phyloP scores from a whole-genome alignment of 306 rosid genomes.

The Prunus salicina region DNA sequence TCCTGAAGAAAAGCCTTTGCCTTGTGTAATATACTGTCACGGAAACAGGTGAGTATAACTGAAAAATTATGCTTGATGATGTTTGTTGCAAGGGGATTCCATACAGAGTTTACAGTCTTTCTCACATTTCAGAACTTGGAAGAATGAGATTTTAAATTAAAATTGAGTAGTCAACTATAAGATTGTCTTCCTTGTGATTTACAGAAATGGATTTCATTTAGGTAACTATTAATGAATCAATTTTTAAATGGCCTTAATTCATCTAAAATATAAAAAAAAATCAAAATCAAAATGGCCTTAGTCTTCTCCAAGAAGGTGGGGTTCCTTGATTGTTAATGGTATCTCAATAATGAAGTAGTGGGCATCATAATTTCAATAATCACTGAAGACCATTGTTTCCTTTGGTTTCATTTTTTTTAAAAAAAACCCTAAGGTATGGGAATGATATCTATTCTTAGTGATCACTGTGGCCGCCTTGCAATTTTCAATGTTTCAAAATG shows the following conservation, averaged over 20 bases:
- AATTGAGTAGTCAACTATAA: not conserved
- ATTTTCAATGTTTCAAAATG: not conserved
- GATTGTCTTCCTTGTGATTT: not conserved
- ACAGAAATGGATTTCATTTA: slow-evolving; percentile 5
- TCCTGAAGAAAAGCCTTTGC: slow-evolving; percentile 88
- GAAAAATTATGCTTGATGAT: slow-evolving; percentile 3
- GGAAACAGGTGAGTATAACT: slow-evolving; percentile 76
- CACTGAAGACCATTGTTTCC: not conserved
- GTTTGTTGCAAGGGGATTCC: slow-evolving; percentile 14
- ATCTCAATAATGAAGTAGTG: not conserved
- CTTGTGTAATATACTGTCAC: slow-evolving; percentile 95
- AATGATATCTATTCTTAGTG: not conserved
- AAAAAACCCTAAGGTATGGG: not conserved
- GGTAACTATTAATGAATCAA: not conserved
- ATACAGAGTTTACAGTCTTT: not conserved
- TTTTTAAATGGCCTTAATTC: not conserved
- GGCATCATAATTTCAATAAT: not conserved
- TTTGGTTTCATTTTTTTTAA: not conserved
- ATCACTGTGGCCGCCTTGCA: not conserved
- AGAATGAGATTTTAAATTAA: not conserved
- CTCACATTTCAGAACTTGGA: not conserved
- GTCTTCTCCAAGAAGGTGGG: not conserved
- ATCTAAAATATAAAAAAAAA: too few species aligned
- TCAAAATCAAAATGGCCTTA: not conserved
- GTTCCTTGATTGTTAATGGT: not conserved